Evolutionary conservation across 108 stramenopile species (phyloP).

Genomic region (Stephanodiscus minutulus): DNA sequence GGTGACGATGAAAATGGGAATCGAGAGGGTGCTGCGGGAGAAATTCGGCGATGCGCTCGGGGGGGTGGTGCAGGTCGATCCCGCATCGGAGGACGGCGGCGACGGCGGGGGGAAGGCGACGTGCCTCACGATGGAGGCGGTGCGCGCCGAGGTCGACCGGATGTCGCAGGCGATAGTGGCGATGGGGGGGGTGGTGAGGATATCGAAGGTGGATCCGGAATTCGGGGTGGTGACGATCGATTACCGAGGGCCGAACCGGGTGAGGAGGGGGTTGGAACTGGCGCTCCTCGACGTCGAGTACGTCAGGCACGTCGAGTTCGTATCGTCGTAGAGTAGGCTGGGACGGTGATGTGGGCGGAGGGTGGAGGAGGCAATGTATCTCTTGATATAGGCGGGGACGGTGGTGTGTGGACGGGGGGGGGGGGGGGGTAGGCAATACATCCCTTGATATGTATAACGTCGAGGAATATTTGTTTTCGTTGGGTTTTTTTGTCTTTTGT

Average conservation of each 20-base stretch:
- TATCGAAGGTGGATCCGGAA: constrained; percentile 62
- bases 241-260: constrained; percentile 75
- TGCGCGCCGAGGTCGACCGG: constrained; percentile 71
- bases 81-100: constrained; percentile 43
- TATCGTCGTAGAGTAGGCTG: constrained; percentile 16
- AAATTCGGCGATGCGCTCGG: constrained; percentile 79
- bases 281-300: constrained; percentile 80
- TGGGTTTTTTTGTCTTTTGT: no score
- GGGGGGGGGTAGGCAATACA: no score
- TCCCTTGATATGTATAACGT: no score
- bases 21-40: constrained; percentile 93
- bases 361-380: no score
- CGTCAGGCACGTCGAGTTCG: constrained; percentile 79
- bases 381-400: no score
- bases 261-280: constrained; percentile 78
- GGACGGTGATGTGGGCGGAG: no score
- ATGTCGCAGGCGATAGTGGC: constrained; percentile 75
- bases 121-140: constrained; percentile 61
- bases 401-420: no score
- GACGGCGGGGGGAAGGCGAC: constrained; percentile 46
- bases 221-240: constrained; percentile 76
- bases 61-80: constrained; percentile 75
- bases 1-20: constrained; percentile 98
- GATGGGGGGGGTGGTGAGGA: constrained; percentile 80
- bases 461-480: no score